Percentiles rank a stretch among this genome's conserved stretches.
These are phyloP conservation scores for Cyclotella baltica DNA, from an alignment of 108 stramenopile genomes.

Conservation along the genomic window DNA sequence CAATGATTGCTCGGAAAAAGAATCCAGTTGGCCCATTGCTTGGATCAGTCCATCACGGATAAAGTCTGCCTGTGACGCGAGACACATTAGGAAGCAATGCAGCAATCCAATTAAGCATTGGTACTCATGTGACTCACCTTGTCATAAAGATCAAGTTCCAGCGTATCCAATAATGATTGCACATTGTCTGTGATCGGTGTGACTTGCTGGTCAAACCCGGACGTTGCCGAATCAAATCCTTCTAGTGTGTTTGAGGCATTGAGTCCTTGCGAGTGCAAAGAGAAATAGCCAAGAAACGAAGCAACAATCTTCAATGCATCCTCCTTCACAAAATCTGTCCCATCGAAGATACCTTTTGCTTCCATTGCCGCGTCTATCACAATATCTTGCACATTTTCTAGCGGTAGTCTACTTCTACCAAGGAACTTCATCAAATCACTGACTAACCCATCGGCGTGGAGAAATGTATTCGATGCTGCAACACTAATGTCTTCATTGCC, in stretches of 20 bases:
- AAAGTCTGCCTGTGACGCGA: slow-evolving; percentile 26
- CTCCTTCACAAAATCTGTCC: slow-evolving; percentile 48
- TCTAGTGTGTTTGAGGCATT: slow-evolving; percentile 27
- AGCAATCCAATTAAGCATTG: background rate
- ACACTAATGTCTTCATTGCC: slow-evolving; percentile 56
- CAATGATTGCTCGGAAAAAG: slow-evolving; percentile 9
- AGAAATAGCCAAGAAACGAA: slow-evolving; percentile 40
- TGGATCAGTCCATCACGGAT: slow-evolving; percentile 36
- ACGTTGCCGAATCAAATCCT: slow-evolving; percentile 35
- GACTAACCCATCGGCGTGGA: slow-evolving; percentile 41
- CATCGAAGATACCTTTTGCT: slow-evolving; percentile 48
- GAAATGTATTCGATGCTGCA: slow-evolving; percentile 48
- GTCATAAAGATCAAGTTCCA: slow-evolving; percentile 50
- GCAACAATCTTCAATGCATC: slow-evolving; percentile 46
- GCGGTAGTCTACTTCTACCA: slow-evolving; percentile 42
- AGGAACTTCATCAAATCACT: slow-evolving; percentile 49
- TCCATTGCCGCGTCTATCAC: slow-evolving; percentile 49
- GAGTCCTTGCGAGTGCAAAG: slow-evolving; percentile 42
- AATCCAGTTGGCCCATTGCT: slow-evolving; percentile 46
- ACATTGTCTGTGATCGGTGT: slow-evolving; percentile 46
- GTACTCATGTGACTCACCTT: background rate
- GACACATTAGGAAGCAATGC: background rate
- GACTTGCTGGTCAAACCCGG: slow-evolving; percentile 45
- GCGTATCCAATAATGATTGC: slow-evolving; percentile 52
- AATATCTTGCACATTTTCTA: slow-evolving; percentile 40